Conservation (phyloP, 257 asterid genomes). For the Fraxinus excelsior region DNA sequence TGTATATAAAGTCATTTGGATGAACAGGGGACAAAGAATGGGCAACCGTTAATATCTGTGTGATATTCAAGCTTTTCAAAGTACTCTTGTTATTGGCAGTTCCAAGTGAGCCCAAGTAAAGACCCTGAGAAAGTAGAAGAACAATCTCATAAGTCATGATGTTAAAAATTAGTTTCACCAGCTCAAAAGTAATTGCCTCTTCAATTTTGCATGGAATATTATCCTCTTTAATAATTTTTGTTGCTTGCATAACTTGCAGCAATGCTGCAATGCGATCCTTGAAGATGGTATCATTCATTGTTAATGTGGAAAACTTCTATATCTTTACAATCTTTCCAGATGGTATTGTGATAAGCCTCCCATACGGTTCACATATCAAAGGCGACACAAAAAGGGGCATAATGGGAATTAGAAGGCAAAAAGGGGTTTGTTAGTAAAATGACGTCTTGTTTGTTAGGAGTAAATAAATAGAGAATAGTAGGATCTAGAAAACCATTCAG, state of each 20-base stretch:
- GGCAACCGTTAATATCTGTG: constrained; percentile 75
- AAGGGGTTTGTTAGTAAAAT: no score
- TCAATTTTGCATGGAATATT: no score
- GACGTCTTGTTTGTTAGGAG: no score
- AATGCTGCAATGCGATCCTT: constrained; percentile 47
- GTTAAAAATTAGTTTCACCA: background rate
- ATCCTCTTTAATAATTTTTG: no score
- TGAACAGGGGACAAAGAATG: constrained; percentile 44
- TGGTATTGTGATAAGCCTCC: no score
- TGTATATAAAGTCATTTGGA: constrained; percentile 72
- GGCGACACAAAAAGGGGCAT: no score
- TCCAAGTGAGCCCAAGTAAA: constrained; percentile 80
- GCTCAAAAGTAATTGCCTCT: constrained; percentile 5
- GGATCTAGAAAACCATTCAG: no score
- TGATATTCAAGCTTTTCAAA: constrained; percentile 63
- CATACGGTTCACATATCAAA: no score
- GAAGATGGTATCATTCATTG: constrained; percentile 46
- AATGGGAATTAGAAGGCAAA: no score
- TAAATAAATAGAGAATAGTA: no score
- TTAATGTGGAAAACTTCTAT: background rate
- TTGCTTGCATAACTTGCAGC: no score
- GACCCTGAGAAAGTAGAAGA: constrained; percentile 58
- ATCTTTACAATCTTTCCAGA: constrained; percentile 14
- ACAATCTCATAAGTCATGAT: background rate
- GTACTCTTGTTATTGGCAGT: constrained; percentile 65